Conservation (phyloP, 2,329 filamentous ascomycete genomes). For the Fusarium chlamydosporum region DNA sequence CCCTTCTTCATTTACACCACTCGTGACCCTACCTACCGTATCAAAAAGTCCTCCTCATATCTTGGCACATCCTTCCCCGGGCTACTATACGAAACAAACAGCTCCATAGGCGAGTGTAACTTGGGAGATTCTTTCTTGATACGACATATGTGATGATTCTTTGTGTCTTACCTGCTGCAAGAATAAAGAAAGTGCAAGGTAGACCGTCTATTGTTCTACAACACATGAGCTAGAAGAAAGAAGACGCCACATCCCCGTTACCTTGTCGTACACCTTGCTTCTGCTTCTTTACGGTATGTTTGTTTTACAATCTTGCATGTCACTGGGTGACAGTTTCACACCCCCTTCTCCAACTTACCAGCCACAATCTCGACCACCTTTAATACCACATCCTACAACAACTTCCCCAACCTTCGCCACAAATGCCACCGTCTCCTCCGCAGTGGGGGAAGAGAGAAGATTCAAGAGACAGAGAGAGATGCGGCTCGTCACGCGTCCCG, state of each 20-base stretch:
- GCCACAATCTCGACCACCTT: constrained; percentile 23
- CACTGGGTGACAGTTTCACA: constrained; percentile 17
- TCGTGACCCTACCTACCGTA: constrained; percentile 23
- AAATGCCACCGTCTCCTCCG: constrained; percentile 23
- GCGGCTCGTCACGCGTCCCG: constrained; percentile 44
- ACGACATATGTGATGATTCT: background rate
- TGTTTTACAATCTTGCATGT: constrained; percentile 11
- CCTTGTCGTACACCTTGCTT: background rate
- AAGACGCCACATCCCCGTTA: constrained; percentile 35
- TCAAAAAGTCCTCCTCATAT: constrained; percentile 22
- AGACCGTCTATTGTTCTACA: constrained; percentile 18
- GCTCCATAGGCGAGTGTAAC: constrained; percentile 16
- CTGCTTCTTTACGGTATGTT: background rate
- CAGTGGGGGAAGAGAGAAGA: constrained; percentile 18
- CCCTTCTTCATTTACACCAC: constrained; percentile 2
- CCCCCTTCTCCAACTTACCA: constrained; percentile 38
- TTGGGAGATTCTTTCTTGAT: background rate
- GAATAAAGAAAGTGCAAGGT: background rate
- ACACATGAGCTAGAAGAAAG: constrained; percentile 16
- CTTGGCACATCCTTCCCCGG: constrained; percentile 7
- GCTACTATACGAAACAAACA: constrained; percentile 2
- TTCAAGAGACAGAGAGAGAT: constrained; percentile 4
- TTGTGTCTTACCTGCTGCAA: background rate
- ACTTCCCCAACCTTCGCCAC: constrained; percentile 24
- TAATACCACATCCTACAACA: background rate